A percentile compares a stretch with the other conserved stretches of the same genome.
Conservation (phyloP, 352 stramenopile species). For the Thalassiosira ordinaria region DNA sequence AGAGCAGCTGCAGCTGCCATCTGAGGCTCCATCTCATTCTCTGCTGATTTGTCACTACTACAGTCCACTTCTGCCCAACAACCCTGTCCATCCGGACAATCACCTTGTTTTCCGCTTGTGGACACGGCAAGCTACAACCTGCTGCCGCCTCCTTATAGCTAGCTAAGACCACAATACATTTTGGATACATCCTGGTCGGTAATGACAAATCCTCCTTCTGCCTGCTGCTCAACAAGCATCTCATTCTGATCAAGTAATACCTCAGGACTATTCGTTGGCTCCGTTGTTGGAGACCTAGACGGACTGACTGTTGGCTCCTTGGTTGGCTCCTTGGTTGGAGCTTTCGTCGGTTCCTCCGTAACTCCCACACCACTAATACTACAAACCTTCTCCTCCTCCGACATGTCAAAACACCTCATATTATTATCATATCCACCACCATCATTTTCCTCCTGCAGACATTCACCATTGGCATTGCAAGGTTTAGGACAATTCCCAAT, state of each 20-base stretch:
- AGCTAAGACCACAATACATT: slow-evolving; percentile 52
- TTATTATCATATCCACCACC: neutral
- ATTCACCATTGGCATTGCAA: slow-evolving; percentile 22
- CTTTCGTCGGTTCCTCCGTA: slow-evolving; percentile 19
- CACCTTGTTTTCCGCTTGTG: slow-evolving; percentile 14
- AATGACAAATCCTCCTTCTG: neutral
- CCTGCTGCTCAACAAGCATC: slow-evolving; percentile 21
- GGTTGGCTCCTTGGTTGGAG: too few species aligned
- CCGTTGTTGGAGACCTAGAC: slow-evolving; percentile 26
- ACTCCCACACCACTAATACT: slow-evolving; percentile 22
- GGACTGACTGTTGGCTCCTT: slow-evolving; percentile 17
- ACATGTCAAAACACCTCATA: slow-evolving; percentile 42
- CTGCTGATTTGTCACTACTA: neutral
- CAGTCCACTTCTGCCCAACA: slow-evolving; percentile 45
- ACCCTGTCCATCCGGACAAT: slow-evolving; percentile 25
- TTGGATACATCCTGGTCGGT: slow-evolving; percentile 32
- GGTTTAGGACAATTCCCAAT: slow-evolving; percentile 23
- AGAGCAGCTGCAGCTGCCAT: slow-evolving; percentile 2
- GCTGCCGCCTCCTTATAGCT: slow-evolving; percentile 11
- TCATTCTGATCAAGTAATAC: slow-evolving; percentile 40
- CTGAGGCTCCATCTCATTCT: slow-evolving; percentile 2
- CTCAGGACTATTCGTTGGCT: slow-evolving; percentile 14
- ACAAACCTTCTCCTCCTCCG: slow-evolving; percentile 14
- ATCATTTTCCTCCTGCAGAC: slow-evolving; percentile 14
- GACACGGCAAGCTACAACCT: slow-evolving; percentile 30